These are phyloP conservation scores for Dendrobium huoshanense DNA, from an alignment of 106 monocot species.

Conservation along the genomic window DNA sequence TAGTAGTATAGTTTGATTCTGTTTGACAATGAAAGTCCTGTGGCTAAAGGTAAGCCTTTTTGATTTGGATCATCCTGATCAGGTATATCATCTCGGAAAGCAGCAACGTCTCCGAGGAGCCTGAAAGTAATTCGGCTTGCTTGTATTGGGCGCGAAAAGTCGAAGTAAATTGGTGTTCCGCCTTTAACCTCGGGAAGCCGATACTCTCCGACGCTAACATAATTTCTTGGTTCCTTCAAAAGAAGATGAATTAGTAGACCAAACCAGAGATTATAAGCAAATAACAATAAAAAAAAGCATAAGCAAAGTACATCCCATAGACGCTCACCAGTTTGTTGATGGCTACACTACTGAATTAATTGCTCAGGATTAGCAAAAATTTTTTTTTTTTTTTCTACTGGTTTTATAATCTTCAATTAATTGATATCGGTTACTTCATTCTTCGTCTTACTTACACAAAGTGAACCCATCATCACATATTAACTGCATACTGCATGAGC, in stretches of 20 bases:
- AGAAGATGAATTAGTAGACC: not conserved
- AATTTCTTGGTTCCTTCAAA: constrained; percentile 61
- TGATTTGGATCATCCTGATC: constrained; percentile 52
- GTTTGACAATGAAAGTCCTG: constrained; percentile 72
- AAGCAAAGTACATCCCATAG: not conserved
- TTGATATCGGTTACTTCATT: no score
- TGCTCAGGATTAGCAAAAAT: no score
- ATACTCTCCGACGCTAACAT: constrained; percentile 64
- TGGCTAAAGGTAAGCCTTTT: constrained; percentile 53
- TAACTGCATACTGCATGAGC: no score
- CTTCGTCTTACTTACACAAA: no score
- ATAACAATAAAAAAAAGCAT: not conserved
- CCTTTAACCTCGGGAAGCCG: constrained; percentile 75
- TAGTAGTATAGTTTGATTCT: constrained; percentile 84
- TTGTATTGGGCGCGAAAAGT: constrained; percentile 56
- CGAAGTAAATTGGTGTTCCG: constrained; percentile 77
- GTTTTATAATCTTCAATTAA: no score
- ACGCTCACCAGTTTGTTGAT: no score
- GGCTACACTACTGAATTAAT: no score
- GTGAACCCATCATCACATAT: no score
- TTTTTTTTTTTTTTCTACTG: no score
- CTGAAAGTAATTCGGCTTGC: constrained; percentile 51
- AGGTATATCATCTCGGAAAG: constrained; percentile 68
- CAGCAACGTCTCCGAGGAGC: constrained; percentile 68
- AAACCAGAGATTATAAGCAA: not conserved